Evolutionary conservation across 2,329 filamentous ascomycete genomes (phyloP).

Genomic region (Xylaria sp.): DNA sequence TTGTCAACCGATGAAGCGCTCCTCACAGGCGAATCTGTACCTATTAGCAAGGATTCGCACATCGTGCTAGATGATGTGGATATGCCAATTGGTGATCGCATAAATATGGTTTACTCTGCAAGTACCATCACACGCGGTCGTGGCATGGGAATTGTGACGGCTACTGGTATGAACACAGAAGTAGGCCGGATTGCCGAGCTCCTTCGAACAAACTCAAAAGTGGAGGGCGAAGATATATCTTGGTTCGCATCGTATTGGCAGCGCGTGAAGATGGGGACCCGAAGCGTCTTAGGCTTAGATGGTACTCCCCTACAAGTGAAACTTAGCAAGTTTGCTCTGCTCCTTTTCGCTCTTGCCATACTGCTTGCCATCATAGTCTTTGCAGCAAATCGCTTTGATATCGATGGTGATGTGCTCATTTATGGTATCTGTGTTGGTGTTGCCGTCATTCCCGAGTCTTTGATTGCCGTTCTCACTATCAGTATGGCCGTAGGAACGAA

Average conservation of each 20-base stretch:
- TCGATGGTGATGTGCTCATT: conserved; percentile 67
- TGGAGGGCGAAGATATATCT: conserved; percentile 59
- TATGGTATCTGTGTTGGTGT: conserved; percentile 62
- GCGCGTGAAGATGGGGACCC: conserved; percentile 54
- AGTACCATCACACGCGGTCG: conserved; percentile 78
- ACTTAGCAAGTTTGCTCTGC: conserved; percentile 83
- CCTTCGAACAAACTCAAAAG: conserved; percentile 68
- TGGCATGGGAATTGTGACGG: conserved; percentile 73
- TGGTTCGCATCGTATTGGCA: conserved; percentile 56
- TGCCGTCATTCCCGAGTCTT: conserved; percentile 64
- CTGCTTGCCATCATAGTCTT: conserved; percentile 71
- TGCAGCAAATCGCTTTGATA: conserved; percentile 63
- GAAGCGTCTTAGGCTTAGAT: conserved; percentile 70
- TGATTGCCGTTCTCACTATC: conserved; percentile 72
- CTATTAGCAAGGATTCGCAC: conserved; percentile 73
- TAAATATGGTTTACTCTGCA: conserved; percentile 77
- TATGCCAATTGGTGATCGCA: conserved; percentile 73
- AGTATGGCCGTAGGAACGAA: conserved; percentile 68
- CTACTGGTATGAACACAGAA: conserved; percentile 78
- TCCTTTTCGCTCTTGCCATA: conserved; percentile 78
- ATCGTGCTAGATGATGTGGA: conserved; percentile 62
- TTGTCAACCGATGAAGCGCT: conserved; percentile 80
- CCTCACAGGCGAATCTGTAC: conserved; percentile 77
- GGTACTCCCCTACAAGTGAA: conserved; percentile 88
- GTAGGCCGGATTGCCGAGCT: conserved; percentile 80